phyloP scores from a whole-genome alignment of 2,329 filamentous ascomycete species.

The Geosmithia flava region DNA sequence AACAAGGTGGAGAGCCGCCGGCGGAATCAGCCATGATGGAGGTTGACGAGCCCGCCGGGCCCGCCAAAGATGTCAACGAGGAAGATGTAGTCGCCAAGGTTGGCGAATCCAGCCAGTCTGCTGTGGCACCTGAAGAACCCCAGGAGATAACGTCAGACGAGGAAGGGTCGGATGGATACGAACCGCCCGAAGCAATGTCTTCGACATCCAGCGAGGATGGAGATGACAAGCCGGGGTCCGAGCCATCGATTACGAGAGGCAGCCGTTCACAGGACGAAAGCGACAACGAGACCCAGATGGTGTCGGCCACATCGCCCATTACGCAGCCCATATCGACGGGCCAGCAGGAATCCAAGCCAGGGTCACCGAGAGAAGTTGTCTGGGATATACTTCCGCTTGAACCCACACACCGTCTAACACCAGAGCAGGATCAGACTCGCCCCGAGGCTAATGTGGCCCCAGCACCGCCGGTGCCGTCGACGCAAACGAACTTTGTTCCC shows the following conservation, averaged over 20 bases:
- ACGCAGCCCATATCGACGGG: slow-evolving; percentile 18
- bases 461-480: neutral
- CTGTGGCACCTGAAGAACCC: neutral
- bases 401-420: slow-evolving; percentile 7
- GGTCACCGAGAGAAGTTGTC: slow-evolving; percentile 29
- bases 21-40: neutral
- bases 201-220: neutral
- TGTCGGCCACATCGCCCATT: slow-evolving; percentile 9
- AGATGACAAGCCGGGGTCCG: neutral
- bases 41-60: neutral
- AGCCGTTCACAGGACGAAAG: slow-evolving; percentile 13
- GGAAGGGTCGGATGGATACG: neutral
- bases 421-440: slow-evolving; percentile 5
- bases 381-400: slow-evolving; percentile 7
- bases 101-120: neutral
- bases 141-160: neutral
- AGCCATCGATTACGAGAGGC: slow-evolving; percentile 6
- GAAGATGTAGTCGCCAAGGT: neutral
- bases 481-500: slow-evolving; percentile 26
- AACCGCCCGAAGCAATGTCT: neutral
- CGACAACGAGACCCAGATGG: slow-evolving; percentile 12
- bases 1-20: neutral
- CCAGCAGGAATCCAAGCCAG: slow-evolving; percentile 10
- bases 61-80: neutral
- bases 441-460: neutral